These are phyloP conservation scores for Termitomyces sp. DNA, from an alignment of 768 basidiomycete species.

Conservation along the genomic window DNA sequence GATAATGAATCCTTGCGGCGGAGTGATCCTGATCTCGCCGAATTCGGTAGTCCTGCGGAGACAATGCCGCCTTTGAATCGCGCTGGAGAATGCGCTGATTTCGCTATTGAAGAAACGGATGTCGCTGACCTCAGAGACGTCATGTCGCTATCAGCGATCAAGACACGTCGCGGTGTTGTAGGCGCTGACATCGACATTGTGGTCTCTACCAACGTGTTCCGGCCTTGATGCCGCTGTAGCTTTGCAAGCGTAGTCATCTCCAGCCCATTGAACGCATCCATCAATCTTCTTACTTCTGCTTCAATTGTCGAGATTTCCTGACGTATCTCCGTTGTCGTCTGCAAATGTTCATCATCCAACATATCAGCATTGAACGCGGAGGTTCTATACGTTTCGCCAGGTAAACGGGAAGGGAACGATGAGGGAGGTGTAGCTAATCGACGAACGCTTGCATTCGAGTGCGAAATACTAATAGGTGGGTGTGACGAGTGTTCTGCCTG, in stretches of 20 bases:
- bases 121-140: conserved; percentile 51
- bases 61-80: too few species aligned
- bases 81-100: conserved; percentile 40
- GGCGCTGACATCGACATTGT: conserved; percentile 28
- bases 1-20: conserved; percentile 60
- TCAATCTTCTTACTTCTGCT: conserved; percentile 62
- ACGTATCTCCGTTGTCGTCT: conserved; percentile 60
- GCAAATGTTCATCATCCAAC: conserved; percentile 53
- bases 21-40: conserved; percentile 33
- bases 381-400: conserved; percentile 32
- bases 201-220: conserved; percentile 10
- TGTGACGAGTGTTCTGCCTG: conserved; percentile 24
- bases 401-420: conserved; percentile 41
- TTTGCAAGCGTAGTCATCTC: conserved; percentile 67
- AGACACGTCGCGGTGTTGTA: conserved; percentile 30
- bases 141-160: conserved; percentile 43
- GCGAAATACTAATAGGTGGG: conserved; percentile 30
- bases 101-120: conserved; percentile 43
- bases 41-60: too few species aligned
- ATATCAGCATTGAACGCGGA: conserved; percentile 35
- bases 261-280: conserved; percentile 79
- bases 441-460: conserved; percentile 42
- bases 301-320: conserved; percentile 67
- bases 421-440: conserved; percentile 55
- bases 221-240: conserved; percentile 32